Evolutionary conservation across 441 rosid genomes (phyloP).

Genomic region (Croton laevigatus): DNA sequence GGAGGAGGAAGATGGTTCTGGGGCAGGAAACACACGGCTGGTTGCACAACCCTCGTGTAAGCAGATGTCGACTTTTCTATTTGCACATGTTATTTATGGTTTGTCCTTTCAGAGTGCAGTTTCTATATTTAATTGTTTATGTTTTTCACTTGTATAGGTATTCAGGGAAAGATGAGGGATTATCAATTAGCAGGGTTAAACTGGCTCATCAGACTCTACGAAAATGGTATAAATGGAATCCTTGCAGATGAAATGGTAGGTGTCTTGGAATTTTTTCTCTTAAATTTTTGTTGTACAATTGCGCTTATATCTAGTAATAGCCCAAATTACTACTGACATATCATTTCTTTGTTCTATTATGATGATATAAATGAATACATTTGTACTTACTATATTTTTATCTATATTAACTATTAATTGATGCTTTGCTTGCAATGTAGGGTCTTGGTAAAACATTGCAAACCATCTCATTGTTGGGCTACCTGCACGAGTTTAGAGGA

Average conservation of each 20-base stretch:
- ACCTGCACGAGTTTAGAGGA: constrained; percentile 92
- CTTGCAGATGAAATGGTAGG: constrained; percentile 99
- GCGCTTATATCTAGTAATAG: background rate
- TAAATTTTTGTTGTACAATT: background rate
- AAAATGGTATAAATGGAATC: constrained; percentile 98
- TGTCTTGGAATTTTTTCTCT: constrained; percentile 1
- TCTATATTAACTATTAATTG: background rate
- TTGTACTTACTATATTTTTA: background rate
- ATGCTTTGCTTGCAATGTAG: constrained; percentile 35
- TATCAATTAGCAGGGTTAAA: constrained; percentile 97
- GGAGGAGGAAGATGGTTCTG: constrained; percentile 90
- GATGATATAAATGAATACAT: background rate
- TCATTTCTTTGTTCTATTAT: background rate
- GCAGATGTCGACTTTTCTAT: constrained; percentile 19
- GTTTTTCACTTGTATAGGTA: constrained; percentile 47
- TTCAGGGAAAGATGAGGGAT: constrained; percentile 97
- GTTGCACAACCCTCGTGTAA: constrained; percentile 95
- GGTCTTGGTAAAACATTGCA: constrained; percentile 99
- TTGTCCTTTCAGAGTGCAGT: background rate
- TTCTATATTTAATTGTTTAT: background rate
- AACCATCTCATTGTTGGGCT: constrained; percentile 93
- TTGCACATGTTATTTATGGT: background rate
- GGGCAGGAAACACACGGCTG: constrained; percentile 82
- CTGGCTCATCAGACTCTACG: constrained; percentile 96
- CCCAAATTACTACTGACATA: background rate